phyloP scores from a whole-genome alignment of 805 yeast species.

The Candida boleticola region DNA sequence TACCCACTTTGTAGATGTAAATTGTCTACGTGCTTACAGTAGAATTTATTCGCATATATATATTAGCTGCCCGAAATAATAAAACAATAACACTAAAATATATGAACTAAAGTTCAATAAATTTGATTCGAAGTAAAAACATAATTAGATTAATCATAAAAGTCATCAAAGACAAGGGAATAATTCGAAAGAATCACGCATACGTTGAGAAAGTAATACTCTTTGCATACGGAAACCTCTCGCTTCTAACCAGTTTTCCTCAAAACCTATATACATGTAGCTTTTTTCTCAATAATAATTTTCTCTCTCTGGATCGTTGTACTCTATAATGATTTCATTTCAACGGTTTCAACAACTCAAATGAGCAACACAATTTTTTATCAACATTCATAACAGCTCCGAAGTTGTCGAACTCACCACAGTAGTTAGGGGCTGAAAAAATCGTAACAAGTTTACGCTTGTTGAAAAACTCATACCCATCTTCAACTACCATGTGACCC shows the following conservation, averaged over 20 bases:
- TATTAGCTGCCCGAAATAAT: background rate
- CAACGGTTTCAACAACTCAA: constrained; percentile 63
- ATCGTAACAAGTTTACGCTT: constrained; percentile 73
- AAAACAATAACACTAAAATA: background rate
- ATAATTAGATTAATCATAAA: background rate
- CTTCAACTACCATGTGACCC: constrained; percentile 90
- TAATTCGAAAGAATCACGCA: too few relatives aligned
- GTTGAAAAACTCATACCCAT: constrained; percentile 81
- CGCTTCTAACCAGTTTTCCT: background rate
- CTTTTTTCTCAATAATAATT: background rate
- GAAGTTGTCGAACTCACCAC: constrained; percentile 78
- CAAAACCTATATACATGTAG: background rate
- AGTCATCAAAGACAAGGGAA: constrained; percentile 1
- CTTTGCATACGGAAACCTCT: too few relatives aligned
- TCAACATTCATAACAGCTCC: constrained; percentile 79
- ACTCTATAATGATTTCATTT: background rate
- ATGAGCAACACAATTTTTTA: constrained; percentile 64
- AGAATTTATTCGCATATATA: too few relatives aligned
- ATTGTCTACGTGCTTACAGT: too few relatives aligned
- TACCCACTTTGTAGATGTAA: too few relatives aligned
- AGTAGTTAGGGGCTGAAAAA: constrained; percentile 80
- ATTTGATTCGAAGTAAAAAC: constrained; percentile 2
- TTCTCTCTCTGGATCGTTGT: background rate
- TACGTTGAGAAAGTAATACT: too few relatives aligned
- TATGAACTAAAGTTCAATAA: background rate